Evolutionary conservation across 2,329 filamentous ascomycete genomes (phyloP), one percentile per base, ranked within the genome.

Genomic region (Cordyceps militaris): DNA sequence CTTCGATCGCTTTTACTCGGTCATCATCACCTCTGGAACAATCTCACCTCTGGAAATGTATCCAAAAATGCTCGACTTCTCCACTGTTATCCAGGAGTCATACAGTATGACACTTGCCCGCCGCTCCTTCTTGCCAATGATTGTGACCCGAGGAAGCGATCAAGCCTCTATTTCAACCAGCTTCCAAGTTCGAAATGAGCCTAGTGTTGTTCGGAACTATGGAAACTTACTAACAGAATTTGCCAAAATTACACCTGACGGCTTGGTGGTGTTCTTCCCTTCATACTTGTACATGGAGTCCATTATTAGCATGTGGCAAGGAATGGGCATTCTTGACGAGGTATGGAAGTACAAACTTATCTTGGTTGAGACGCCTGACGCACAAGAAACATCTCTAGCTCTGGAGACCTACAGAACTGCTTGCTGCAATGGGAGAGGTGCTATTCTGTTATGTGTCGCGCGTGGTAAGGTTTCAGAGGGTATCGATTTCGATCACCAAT

Each of bases 291-390:
- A 99, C 75, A 97, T 99, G 94, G 94, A 99, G 70, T 94, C 88
- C 54, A 97, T 97, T 70, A 97, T 99, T 70, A 93, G 88, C 70
- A 96, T 96, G 85, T 99, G 94, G 94, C 94, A 99, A 71, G 91
- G 91, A 57, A 97, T 97, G 92, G 91, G 91, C 26, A 96, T 97
- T 62, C 78, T 99, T 36, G 94, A 99, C 73, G 89, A 94, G 69
- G 91, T 99, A 32, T 99, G 94, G 94, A 97, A 96, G 72, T 97
- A 96, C 78, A 99, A 99, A 71, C 82, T 99, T 63, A 97, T 99
- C 63, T 81, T 99, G 8, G 94, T 99, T 60, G 94, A 99, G 76
- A 99, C 95, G 0, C 94, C 94, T 0, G 94, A 99, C 70, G 91
- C 91, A 1, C 94, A 99, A 73, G 94, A 99, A 74, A 99, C 94